Evolutionary conservation across 495 filamentous ascomycete species (phyloP), one percentile per base, ranked within the genome.

Genomic region (Pseudomonodictys pantanalensis): DNA sequence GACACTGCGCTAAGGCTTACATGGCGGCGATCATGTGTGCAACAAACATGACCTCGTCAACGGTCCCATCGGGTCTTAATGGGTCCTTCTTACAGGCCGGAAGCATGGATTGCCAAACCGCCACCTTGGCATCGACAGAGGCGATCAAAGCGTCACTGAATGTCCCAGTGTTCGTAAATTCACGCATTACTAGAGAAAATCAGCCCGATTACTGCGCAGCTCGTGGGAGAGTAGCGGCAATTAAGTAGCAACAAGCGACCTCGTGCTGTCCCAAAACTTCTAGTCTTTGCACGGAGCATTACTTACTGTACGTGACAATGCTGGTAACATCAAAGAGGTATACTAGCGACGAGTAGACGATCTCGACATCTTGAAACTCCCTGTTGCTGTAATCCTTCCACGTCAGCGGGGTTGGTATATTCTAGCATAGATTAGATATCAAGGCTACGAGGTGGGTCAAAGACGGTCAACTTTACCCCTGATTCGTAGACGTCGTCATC

Each of bases 21-120:
- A 65, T 60, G 12, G 35, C 24, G 18, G 45, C 10, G 12, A 62
- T 43, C 46, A 58, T 22, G 17, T 62, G 63, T 1, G 63, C 63
- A n/a, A 58, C 26, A 30, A 58, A 66, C 49, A 66, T 57, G 8
- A 66, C 32, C 41, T 66, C 63, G 22, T 66, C 63, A 25, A 66
- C 48, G 4, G 22, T 58, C 0, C 63, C 58, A 35, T 66, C 43
- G 18, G 29, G 23, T 9, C 51, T 39, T 18, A 62, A 23, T 3
- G 63, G 53, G n/a, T 61, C 63, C 23, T 39, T 66, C 23, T 66
- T 66, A 29, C 53, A 62, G 15, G 47, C 48, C 12, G 63, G 63
- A 18, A 66, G 58, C 17, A 60, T 20, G 17, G 58, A 53, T 18
- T 55, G 15, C 63, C 63, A 66, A 9, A 38, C 28, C 5, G 58